Base-by-base conservation (phyloP, 208 protist genomes). In the Trypanosoma caninum region DNA sequence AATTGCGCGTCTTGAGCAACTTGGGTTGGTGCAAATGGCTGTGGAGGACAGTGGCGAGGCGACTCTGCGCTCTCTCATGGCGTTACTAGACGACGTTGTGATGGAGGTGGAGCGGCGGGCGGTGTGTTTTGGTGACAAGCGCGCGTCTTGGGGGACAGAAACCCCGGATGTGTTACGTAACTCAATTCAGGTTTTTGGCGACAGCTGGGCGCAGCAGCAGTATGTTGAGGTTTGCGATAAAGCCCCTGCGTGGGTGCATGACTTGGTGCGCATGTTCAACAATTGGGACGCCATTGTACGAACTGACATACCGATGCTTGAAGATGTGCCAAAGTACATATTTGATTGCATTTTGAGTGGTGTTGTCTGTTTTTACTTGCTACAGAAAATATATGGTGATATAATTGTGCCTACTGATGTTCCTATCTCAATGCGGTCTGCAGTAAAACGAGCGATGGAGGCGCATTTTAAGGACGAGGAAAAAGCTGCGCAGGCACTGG, bases 281-380 rank as follows among this genome's bases (percentile, higher is more conserved):
- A 90, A 89, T 62, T 95, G 89, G 87, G 89, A 95, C 31, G 50
- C 70, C 8, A 81, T 91, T 69, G 80, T 95, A 25, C 89, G 89
- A 48, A 84, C 68, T 5, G 89, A 95, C 50, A 60, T 92, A 6
- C 73, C 82, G 0, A 69, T 72, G 30, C 77, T 93, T 18, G 76
- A 69, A 20, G 86, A 95, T 47, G 85, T 89, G 41, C 89, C 89
- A 52, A 67, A 80, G 22, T 80, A 80, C 71, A 77, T 93, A 65
- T 95, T 95, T 62, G 84, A 95, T 68, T 77, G 64, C 70, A 68
- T 95, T 23, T 64, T 95, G 9, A 65, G 41, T 53, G 86, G 86
- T 14, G 84, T 95, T 27, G 81, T 87, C 9, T 68, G 62, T 60
- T 78, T 65, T 66, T 72, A 84, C 47, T 18, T 90, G 14, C 48